phyloP scores from a whole-genome alignment of 352 stramenopile genomes.

The Globisporangium paroecandrum region DNA sequence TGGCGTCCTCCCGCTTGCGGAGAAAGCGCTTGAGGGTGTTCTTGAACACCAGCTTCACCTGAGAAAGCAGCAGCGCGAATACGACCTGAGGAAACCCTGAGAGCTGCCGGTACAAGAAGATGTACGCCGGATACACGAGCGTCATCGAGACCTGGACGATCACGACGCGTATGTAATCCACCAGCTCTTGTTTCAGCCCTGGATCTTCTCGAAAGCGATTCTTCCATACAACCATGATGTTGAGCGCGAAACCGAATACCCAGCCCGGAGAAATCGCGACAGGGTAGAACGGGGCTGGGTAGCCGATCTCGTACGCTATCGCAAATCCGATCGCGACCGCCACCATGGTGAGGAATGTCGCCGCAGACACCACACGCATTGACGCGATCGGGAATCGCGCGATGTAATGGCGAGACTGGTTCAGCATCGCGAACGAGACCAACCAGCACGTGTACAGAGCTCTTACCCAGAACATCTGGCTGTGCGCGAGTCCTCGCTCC shows the following conservation, averaged over 20 bases:
- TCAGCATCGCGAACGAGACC: slow-evolving; percentile 8
- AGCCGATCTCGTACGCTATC: background rate
- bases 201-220: background rate
- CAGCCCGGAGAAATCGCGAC: background rate
- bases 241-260: too few relatives aligned
- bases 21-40: background rate
- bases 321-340: background rate
- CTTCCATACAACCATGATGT: slow-evolving; percentile 1
- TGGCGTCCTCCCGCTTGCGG: slow-evolving; percentile 20
- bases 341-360: background rate
- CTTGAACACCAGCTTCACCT: slow-evolving; percentile 25
- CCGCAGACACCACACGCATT: background rate
- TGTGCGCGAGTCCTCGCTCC: slow-evolving; percentile 2
- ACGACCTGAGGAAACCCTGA: slow-evolving; percentile 8
- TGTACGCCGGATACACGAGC: slow-evolving; percentile 31
- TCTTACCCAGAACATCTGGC: slow-evolving; percentile 15
- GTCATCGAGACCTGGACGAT: slow-evolving; percentile 1
- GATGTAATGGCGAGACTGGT: slow-evolving; percentile 15
- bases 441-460: slow-evolving; percentile 5
- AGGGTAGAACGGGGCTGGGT: background rate
- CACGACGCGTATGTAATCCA: background rate
- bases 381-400: background rate
- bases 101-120: slow-evolving; percentile 25
- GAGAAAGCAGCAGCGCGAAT: slow-evolving; percentile 25
- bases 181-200: background rate